Conservation (phyloP, 805 yeast species). For the Ogataea ramenticola region DNA sequence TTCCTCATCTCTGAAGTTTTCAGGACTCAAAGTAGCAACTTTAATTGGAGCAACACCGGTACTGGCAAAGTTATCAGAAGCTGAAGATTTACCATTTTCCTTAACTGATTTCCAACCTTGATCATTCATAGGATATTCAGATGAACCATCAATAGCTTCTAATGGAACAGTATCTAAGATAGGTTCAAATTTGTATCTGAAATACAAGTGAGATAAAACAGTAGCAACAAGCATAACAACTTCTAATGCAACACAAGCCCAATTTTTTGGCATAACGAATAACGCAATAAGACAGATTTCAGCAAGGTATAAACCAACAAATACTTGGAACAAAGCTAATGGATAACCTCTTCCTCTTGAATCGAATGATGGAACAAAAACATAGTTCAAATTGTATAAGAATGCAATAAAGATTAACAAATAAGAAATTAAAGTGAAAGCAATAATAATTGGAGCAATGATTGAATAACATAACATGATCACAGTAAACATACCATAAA, state of each 20-base stretch:
- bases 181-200: constrained; percentile 54
- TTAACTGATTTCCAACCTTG: constrained; percentile 57
- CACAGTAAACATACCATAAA: constrained; percentile 64
- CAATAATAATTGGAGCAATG: constrained; percentile 66
- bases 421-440: constrained; percentile 57
- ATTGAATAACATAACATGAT: constrained; percentile 71
- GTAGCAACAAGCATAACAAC: constrained; percentile 53
- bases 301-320: constrained; percentile 64
- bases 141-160: constrained; percentile 46
- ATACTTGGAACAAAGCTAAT: constrained; percentile 61
- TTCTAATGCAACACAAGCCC: constrained; percentile 73
- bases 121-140: constrained; percentile 56
- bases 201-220: constrained; percentile 49
- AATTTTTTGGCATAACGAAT: constrained; percentile 69
- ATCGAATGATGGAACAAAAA: constrained; percentile 51
- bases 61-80: constrained; percentile 26
- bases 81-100: constrained; percentile 38
- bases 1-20: constrained; percentile 7
- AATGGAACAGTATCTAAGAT: constrained; percentile 64
- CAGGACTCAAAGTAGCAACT: neutral
- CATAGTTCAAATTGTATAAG: constrained; percentile 58
- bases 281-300: constrained; percentile 64
- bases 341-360: constrained; percentile 71
- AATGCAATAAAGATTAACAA: constrained; percentile 53
- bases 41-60: constrained; percentile 18